Evolutionary conservation across 306 rosid species (phyloP).

Genomic region (Senna tora): DNA sequence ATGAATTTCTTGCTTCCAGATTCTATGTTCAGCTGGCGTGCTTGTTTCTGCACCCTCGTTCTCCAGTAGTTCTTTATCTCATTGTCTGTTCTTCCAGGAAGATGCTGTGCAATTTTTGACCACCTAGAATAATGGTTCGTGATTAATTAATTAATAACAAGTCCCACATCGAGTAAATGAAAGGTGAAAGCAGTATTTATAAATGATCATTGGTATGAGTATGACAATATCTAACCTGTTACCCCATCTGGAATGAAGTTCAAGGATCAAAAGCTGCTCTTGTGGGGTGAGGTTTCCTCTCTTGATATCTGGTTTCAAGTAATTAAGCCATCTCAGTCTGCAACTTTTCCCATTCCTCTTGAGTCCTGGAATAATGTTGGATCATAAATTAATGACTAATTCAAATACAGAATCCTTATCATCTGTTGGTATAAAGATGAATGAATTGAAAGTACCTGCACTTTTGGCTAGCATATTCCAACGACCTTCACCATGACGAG

Average conservation of each 20-base stretch:
- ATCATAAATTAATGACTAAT: background rate
- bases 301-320: slow-evolving; percentile 92
- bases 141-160: too few species aligned
- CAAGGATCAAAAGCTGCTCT: slow-evolving; percentile 88
- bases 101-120: slow-evolving; percentile 90
- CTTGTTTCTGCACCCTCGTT: slow-evolving; percentile 90
- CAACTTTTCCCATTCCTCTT: slow-evolving; percentile 98
- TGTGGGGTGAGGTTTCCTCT: slow-evolving; percentile 92
- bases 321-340: slow-evolving; percentile 93
- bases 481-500: slow-evolving; percentile 91
- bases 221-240: too few species aligned
- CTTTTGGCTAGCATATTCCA: slow-evolving; percentile 87
- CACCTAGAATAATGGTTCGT: too few species aligned
- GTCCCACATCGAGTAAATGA: too few species aligned
- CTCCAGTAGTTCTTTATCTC: slow-evolving; percentile 96
- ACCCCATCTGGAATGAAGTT: slow-evolving; percentile 95
- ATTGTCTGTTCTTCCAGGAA: slow-evolving; percentile 94
- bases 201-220: too few species aligned
- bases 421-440: too few species aligned
- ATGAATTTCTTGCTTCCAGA: slow-evolving; percentile 77
- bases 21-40: slow-evolving; percentile 81
- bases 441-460: too few species aligned
- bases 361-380: slow-evolving; percentile 61
- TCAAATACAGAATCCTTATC: too few species aligned
- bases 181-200: too few species aligned